Evolutionary conservation across 257 asterid species (phyloP), one percentile per base, ranked within the genome.

Genomic region (Verbascum thapsus): DNA sequence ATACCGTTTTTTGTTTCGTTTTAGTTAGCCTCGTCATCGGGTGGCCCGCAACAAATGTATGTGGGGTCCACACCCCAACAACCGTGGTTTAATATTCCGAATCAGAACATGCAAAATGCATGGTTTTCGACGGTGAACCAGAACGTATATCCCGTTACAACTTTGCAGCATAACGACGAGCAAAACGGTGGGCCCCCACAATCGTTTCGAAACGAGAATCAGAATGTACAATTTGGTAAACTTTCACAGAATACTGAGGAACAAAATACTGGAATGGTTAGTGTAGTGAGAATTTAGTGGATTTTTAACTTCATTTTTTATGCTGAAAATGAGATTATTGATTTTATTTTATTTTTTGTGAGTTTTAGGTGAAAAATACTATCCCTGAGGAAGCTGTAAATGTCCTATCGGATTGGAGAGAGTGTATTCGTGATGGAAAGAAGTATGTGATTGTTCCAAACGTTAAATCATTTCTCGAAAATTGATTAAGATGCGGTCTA

Each of bases 351-450:
- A 26, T 26, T n/a, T n/a, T 26, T 12, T 64, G 73, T 57, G 35
- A 45, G 22, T 76, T 69, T 72, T 81, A 91, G 98, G 95, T 71
- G 66, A 75, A 69, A 38, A 67, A 55, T 55, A 42, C 64, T 18
- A 59, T 57, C 66, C 59, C 80, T n/a, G 81, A 67, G 30, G 58
- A 50, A 20, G 70, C 50, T 26, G 78, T 56, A 56, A 82, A 61
- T 48, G 72, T 64, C 51, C 69, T 73, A 17, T 73, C 82, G 20
- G 81, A 78, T 59, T 91, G 98, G 98, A 82, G 64, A 72, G 88
- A 85, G 66, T 76, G 85, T 3, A 64, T 84, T 72, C 94, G 78
- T 63, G 73, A 68, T 26, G 95, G 98, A 58, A 91, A 91, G 67
- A 88, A 40, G 96, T 90, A 78, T 47, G 82, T 60, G 57, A 55